phyloP scores from a whole-genome alignment of 2,329 filamentous ascomycete species.

The Laburnicola sp. region DNA sequence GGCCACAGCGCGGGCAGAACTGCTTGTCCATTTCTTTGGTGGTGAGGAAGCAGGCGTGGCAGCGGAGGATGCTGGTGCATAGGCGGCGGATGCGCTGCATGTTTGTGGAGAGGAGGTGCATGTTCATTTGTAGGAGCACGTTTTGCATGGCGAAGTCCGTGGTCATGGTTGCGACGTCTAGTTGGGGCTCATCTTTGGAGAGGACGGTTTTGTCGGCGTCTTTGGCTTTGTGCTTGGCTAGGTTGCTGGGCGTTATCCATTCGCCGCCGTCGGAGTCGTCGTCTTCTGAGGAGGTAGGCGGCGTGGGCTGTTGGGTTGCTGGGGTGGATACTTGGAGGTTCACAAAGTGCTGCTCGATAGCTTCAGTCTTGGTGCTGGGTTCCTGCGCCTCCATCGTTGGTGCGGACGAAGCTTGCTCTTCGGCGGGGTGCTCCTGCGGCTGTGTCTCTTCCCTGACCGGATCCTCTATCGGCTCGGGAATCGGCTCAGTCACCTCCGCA shows the following conservation, averaged over 20 bases:
- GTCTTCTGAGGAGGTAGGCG: constrained; percentile 21
- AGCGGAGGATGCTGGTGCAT: constrained; percentile 86
- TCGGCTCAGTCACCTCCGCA: constrained; percentile 8
- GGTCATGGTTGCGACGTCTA: constrained; percentile 89
- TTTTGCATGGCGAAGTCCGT: constrained; percentile 99
- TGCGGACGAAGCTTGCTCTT: not conserved
- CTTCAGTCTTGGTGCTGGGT: too few relatives aligned
- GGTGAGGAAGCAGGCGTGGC: constrained; percentile 76
- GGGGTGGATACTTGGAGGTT: constrained; percentile 24
- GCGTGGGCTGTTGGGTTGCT: constrained; percentile 19
- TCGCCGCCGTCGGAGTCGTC: constrained; percentile 60
- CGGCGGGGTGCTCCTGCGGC: not conserved
- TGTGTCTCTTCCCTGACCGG: not conserved
- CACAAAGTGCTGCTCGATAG: constrained; percentile 24
- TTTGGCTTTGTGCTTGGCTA: constrained; percentile 78
- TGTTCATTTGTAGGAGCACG: constrained; percentile 89
- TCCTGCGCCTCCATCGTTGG: too few relatives aligned
- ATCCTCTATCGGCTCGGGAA: not conserved
- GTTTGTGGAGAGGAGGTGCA: constrained; percentile 79
- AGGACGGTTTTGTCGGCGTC: constrained; percentile 55
- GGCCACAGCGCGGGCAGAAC: constrained; percentile 90
- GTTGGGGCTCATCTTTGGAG: constrained; percentile 58
- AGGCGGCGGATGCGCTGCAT: constrained; percentile 80
- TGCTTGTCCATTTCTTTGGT: constrained; percentile 84
- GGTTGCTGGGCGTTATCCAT: constrained; percentile 94